phyloP scores from a whole-genome alignment of 73 alveolate species.

The Symbiodinium natans region DNA sequence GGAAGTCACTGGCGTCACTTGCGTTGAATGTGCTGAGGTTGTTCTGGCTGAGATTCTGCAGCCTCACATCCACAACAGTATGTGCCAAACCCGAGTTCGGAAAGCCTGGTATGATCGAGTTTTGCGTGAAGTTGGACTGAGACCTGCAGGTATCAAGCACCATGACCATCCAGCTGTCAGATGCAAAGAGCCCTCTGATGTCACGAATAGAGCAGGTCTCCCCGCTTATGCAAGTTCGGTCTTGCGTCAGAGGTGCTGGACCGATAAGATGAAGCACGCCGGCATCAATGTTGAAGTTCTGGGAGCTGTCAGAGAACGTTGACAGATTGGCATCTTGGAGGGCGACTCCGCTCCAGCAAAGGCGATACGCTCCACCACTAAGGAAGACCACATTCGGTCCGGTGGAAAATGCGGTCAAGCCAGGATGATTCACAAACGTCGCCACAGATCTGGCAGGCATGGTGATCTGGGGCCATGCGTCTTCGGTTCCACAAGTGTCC shows the following conservation, averaged over 20 bases:
- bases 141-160: slow-evolving; percentile 23
- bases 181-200: not conserved
- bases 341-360: slow-evolving; percentile 66
- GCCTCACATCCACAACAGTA: not conserved
- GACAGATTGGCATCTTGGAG: no score
- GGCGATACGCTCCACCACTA: slow-evolving; percentile 1
- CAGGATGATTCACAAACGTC: not conserved
- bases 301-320: not conserved
- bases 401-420: not conserved
- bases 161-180: not conserved
- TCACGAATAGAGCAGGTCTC: not conserved
- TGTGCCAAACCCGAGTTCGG: not conserved
- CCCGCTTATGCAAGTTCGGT: slow-evolving; percentile 37
- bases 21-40: not conserved
- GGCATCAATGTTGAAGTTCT: not conserved
- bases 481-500: slow-evolving; percentile 35
- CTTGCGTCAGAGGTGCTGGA: not conserved
- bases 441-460: not conserved
- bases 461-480: not conserved
- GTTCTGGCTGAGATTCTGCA: not conserved
- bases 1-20: not conserved
- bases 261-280: slow-evolving; percentile 26
- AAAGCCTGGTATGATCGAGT: not conserved
- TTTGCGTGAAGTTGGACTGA: no score
- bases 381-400: not conserved